Percentiles rank a stretch among this genome's conserved stretches.
phyloP scores from a whole-genome alignment of 2,329 filamentous ascomycete species.

The Penicillium janthinellum region DNA sequence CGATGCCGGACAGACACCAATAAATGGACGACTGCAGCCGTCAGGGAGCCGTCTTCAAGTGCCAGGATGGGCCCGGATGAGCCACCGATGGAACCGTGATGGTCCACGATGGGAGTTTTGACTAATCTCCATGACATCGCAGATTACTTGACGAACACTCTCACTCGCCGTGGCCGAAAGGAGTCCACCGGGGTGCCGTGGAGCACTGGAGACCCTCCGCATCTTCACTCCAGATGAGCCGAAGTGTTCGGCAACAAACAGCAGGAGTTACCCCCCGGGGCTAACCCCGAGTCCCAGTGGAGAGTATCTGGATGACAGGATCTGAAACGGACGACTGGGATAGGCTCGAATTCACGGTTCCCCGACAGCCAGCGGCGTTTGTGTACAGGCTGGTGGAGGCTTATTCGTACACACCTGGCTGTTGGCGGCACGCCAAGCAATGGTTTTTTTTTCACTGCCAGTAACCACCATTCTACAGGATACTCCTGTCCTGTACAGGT shows the following conservation, averaged over 20 bases:
- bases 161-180: constrained; percentile 20
- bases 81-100: not conserved
- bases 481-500: not conserved
- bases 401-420: constrained; percentile 16
- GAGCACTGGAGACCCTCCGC: constrained; percentile 24
- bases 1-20: constrained; percentile 5
- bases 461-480: not conserved
- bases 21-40: not conserved
- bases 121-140: constrained; percentile 11
- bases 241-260: constrained; percentile 16
- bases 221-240: constrained; percentile 25
- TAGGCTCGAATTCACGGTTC: not conserved
- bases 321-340: not conserved
- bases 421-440: constrained; percentile 10
- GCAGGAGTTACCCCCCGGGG: constrained; percentile 10
- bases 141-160: not conserved
- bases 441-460: constrained; percentile 9
- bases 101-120: not conserved
- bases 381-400: not conserved
- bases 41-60: constrained; percentile 26
- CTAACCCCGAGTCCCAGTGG: not conserved
- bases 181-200: constrained; percentile 10
- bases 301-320: not conserved
- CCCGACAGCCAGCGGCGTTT: not conserved
- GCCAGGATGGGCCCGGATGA: constrained; percentile 13